Evolutionary conservation across 2,329 filamentous ascomycete species (phyloP).

Genomic region (Neofusicoccum kwambonambiense): DNA sequence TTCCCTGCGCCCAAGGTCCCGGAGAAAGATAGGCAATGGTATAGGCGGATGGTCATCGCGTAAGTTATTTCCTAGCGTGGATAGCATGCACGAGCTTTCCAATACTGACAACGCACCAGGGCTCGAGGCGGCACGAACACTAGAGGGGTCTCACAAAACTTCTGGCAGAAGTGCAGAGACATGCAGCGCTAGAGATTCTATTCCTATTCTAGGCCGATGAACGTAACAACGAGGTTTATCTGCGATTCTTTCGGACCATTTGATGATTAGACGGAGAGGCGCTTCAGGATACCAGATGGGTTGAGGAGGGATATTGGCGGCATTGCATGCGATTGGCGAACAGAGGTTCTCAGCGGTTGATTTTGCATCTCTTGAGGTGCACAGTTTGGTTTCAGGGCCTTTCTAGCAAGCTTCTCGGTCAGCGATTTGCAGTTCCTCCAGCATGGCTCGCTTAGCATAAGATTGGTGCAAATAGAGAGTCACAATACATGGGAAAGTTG

Average conservation of each 20-base stretch:
- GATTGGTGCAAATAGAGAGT: not conserved
- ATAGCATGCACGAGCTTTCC: not conserved
- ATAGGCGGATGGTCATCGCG: conserved; percentile 16
- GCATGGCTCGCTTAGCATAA: conserved; percentile 1
- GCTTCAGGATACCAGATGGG: conserved; percentile 6
- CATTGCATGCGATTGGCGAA: conserved; percentile 12
- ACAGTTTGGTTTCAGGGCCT: not conserved
- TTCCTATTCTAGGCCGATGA: not conserved
- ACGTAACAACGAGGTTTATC: not conserved
- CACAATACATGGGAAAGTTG: too few species aligned
- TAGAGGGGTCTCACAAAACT: conserved; percentile 1
- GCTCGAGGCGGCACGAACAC: conserved; percentile 15
- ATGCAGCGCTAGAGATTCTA: not conserved
- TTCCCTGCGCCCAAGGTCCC: conserved; percentile 16
- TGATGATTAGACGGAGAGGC: conserved; percentile 5
- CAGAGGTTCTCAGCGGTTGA: not conserved
- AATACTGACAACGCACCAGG: conserved; percentile 2
- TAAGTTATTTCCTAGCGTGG: not conserved
- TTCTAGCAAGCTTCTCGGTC: not conserved
- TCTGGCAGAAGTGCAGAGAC: conserved; percentile 17
- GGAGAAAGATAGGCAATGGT: conserved; percentile 15
- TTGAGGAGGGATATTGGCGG: conserved; percentile 1
- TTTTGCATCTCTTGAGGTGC: not conserved
- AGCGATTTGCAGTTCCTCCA: not conserved
- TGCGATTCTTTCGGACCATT: not conserved